These are phyloP conservation scores for Immersiella caudata DNA, from an alignment of 495 filamentous ascomycete species.

Conservation along the genomic window DNA sequence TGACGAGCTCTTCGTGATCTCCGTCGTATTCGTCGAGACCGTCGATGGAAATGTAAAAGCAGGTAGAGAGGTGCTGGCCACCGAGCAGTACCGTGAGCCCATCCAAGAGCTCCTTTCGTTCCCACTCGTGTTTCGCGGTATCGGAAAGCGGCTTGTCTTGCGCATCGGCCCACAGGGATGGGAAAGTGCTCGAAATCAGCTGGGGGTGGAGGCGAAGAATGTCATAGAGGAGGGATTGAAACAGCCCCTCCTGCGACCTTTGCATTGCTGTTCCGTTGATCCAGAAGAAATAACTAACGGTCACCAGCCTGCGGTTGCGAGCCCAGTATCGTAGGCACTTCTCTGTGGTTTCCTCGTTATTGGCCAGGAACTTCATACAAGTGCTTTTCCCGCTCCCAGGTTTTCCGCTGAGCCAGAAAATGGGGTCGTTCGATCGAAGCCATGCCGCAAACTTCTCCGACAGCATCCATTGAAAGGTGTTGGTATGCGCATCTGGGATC, in stretches of 20 bases:
- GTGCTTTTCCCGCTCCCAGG: slow-evolving; percentile 2
- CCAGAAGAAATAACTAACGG: background rate
- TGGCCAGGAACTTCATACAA: background rate
- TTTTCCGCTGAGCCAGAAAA: slow-evolving; percentile 10
- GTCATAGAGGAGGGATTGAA: background rate
- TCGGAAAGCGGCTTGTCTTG: too few species aligned
- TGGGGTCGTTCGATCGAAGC: background rate
- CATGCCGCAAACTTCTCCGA: too few species aligned
- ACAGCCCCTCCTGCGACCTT: slow-evolving; percentile 3
- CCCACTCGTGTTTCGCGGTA: too few species aligned
- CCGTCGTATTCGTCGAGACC: slow-evolving; percentile 33
- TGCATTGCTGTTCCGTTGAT: background rate
- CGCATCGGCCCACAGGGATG: too few species aligned
- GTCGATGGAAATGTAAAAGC: slow-evolving; percentile 38
- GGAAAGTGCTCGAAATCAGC: too few species aligned
- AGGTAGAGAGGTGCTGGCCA: background rate
- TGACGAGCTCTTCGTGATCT: slow-evolving; percentile 24
- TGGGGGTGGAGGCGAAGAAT: background rate
- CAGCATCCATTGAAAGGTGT: too few species aligned
- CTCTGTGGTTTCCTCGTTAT: too few species aligned
- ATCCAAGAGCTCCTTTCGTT: background rate
- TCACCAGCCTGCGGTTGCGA: background rate
- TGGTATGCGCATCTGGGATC: too few species aligned
- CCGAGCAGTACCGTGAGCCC: background rate
- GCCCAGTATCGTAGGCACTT: too few species aligned